These are phyloP conservation scores for Tolypocladium amazonense DNA, from an alignment of 2,329 filamentous ascomycete genomes.

Conservation along the genomic window DNA sequence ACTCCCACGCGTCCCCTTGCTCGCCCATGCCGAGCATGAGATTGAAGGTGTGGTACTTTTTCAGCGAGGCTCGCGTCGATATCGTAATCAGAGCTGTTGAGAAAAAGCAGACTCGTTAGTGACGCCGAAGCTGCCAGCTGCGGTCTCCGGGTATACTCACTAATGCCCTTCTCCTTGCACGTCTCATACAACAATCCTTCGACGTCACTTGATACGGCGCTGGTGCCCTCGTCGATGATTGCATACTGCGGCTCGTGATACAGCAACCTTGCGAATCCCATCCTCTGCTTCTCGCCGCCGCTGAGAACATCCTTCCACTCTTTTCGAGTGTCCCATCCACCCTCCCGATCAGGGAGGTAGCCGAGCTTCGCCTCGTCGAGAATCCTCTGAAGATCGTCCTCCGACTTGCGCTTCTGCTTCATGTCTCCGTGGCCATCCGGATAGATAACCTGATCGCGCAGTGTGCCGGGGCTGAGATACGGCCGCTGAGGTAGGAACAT, in stretches of 20 bases:
- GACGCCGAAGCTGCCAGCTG: neutral
- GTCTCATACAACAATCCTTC: constrained; percentile 89
- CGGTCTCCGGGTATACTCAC: constrained; percentile 38
- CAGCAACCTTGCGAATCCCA: constrained; percentile 79
- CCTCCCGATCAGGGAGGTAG: constrained; percentile 84
- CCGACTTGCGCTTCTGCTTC: constrained; percentile 67
- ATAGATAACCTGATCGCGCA: constrained; percentile 96
- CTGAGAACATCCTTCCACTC: constrained; percentile 98
- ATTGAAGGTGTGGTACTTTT: constrained; percentile 92
- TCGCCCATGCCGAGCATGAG: constrained; percentile 74
- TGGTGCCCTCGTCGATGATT: constrained; percentile 92
- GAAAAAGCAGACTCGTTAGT: constrained; percentile 4
- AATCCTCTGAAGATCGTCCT: constrained; percentile 66
- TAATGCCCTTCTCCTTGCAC: constrained; percentile 88
- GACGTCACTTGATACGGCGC: constrained; percentile 86
- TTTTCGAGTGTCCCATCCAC: constrained; percentile 92
- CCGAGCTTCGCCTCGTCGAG: constrained; percentile 78
- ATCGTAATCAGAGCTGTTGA: constrained; percentile 79
- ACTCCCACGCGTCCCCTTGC: constrained; percentile 78
- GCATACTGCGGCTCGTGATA: constrained; percentile 95
- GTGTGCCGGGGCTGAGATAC: constrained; percentile 82
- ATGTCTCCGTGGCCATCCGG: constrained; percentile 93
- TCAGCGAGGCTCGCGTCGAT: constrained; percentile 85
- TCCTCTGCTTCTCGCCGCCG: constrained; percentile 92
- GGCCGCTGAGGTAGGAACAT: constrained; percentile 97